Conservation (phyloP, 2,329 filamentous ascomycete species). For the Fusarium sulawesiense region DNA sequence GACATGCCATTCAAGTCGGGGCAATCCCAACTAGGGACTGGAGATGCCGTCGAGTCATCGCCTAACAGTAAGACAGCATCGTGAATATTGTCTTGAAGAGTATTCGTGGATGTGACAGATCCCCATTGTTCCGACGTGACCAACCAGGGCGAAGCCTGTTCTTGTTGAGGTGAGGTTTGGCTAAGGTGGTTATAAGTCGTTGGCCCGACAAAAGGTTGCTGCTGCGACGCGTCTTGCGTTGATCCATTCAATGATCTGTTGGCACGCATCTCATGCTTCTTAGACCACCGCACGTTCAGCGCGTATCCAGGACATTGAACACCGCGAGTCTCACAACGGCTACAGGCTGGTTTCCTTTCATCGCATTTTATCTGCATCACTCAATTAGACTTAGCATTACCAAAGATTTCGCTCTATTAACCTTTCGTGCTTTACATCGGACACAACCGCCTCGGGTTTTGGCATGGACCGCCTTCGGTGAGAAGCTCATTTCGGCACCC, state of each 20-base stretch:
- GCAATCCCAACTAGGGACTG: background rate
- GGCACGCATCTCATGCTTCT: background rate
- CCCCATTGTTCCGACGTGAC: background rate
- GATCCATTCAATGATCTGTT: background rate
- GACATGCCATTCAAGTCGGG: background rate
- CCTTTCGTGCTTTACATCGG: conserved; percentile 11
- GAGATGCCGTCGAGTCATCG: background rate
- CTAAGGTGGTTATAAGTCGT: no score
- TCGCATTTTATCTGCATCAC: background rate
- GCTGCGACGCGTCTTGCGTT: background rate
- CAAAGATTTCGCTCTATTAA: background rate
- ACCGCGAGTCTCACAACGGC: background rate
- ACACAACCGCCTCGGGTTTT: conserved; percentile 5
- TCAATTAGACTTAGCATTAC: background rate
- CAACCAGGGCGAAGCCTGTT: background rate
- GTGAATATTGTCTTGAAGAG: no score
- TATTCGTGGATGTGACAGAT: no score
- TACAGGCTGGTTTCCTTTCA: background rate
- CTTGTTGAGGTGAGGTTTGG: background rate
- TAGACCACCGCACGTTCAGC: conserved; percentile 5
- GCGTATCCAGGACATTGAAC: conserved; percentile 4
- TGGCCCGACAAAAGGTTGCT: no score
- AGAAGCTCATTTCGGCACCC: background rate
- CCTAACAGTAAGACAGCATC: no score
- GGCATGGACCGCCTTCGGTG: background rate